Conservation (phyloP, 164 flowering plant species). For the Tinospora cordifolia region DNA sequence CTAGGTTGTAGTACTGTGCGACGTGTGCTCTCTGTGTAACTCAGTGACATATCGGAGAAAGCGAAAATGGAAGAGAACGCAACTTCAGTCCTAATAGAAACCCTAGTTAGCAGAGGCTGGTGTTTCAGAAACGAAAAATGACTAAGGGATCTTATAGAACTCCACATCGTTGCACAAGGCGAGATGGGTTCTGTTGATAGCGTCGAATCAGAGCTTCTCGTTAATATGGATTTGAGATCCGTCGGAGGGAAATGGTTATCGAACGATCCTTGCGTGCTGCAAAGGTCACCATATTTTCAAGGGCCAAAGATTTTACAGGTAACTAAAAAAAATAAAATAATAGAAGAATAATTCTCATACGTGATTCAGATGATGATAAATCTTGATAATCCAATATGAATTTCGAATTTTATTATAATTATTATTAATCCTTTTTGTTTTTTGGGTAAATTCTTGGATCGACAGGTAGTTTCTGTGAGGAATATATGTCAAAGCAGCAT, state of each 20-base stretch:
- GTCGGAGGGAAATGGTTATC: slow-evolving; percentile 74
- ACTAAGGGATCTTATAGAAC: slow-evolving; percentile 27
- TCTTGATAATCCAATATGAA: slow-evolving; percentile 6
- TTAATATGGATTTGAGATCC: slow-evolving; percentile 56
- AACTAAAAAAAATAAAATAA: not conserved
- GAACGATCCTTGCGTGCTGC: slow-evolving; percentile 40
- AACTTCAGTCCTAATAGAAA: slow-evolving; percentile 21
- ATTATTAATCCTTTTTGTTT: too few relatives aligned
- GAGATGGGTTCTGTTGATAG: slow-evolving; percentile 24
- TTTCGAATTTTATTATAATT: not conserved
- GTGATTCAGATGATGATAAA: not conserved
- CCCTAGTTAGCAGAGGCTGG: slow-evolving; percentile 61
- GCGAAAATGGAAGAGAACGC: not conserved
- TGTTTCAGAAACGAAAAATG: slow-evolving; percentile 41
- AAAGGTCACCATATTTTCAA: slow-evolving; percentile 41
- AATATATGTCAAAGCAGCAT: slow-evolving; percentile 53
- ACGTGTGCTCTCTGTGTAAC: too few relatives aligned
- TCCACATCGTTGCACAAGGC: slow-evolving; percentile 25
- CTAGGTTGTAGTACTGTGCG: too few relatives aligned
- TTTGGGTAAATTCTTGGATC: not conserved
- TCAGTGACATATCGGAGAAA: not conserved
- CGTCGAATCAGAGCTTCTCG: slow-evolving; percentile 53
- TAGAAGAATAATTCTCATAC: too few relatives aligned
- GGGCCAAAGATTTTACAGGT: slow-evolving; percentile 87
- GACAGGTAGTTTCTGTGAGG: slow-evolving; percentile 60